Percentiles rank a stretch among this genome's conserved stretches.
Evolutionary conservation across 1,284 basidiomycete species (phyloP).

Genomic region (Grifola frondosa): DNA sequence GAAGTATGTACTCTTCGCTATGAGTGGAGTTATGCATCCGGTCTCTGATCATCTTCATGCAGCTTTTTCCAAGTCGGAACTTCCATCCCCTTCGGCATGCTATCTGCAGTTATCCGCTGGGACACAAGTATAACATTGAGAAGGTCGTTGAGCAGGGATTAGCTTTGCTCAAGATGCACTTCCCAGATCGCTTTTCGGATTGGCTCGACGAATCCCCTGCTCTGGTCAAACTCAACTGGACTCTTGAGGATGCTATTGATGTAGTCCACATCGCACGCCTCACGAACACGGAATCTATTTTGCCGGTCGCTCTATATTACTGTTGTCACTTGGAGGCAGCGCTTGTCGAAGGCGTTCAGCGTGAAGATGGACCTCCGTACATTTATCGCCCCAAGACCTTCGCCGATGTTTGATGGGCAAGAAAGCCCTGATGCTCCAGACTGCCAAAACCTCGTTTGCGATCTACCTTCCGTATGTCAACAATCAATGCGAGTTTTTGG

Average conservation of each 20-base stretch:
- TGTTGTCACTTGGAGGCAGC: not conserved
- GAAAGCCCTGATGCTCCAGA: too few relatives aligned
- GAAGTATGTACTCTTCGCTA: constrained; percentile 7
- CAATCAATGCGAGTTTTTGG: too few relatives aligned
- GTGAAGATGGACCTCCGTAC: constrained; percentile 9
- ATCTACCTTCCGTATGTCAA: too few relatives aligned
- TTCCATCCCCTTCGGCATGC: not conserved
- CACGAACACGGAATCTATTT: not conserved
- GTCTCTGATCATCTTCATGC: not conserved
- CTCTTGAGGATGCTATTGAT: not conserved
- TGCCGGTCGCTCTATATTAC: constrained; percentile 5
- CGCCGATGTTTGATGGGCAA: too few relatives aligned
- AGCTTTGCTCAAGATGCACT: constrained; percentile 1
- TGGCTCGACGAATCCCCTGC: not conserved
- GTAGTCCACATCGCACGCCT: constrained; percentile 12
- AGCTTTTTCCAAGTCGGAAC: not conserved
- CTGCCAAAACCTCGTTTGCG: too few relatives aligned
- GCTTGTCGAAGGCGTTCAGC: not conserved
- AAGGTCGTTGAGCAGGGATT: not conserved
- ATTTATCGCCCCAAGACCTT: too few relatives aligned
- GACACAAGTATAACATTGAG: constrained; percentile 12
- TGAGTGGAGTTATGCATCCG: too few relatives aligned
- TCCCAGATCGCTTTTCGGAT: constrained; percentile 1
- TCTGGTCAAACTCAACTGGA: not conserved
- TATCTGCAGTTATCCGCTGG: constrained; percentile 12